phyloP scores from a whole-genome alignment of 768 basidiomycete species.

The Hydnum rufescens region DNA sequence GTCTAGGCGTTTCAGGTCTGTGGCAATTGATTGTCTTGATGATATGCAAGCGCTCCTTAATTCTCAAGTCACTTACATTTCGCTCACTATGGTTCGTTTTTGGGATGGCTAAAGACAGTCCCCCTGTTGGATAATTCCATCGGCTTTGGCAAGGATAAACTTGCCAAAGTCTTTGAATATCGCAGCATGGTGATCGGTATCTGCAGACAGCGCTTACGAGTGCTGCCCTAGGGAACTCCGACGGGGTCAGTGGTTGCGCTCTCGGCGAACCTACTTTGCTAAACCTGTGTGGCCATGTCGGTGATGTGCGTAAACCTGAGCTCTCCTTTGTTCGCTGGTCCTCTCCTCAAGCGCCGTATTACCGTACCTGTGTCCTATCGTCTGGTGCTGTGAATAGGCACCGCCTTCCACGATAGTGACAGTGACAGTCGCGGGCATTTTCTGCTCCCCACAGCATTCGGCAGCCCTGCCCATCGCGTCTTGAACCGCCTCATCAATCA shows the following conservation, averaged over 20 bases:
- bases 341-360: background rate
- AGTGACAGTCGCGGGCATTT: constrained; percentile 37
- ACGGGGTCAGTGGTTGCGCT: constrained; percentile 68
- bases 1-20: constrained; percentile 62
- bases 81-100: constrained; percentile 2
- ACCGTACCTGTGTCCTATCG: background rate
- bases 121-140: constrained; percentile 78
- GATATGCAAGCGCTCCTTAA: constrained; percentile 24
- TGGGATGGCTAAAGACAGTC: constrained; percentile 44
- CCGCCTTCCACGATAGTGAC: constrained; percentile 43
- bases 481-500: constrained; percentile 71
- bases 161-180: constrained; percentile 57
- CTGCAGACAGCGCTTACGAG: constrained; percentile 55
- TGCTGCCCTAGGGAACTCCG: constrained; percentile 60
- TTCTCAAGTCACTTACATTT: background rate
- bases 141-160: constrained; percentile 57
- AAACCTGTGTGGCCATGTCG: constrained; percentile 54
- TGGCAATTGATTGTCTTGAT: constrained; percentile 72
- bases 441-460: constrained; percentile 40
- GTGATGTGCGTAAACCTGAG: constrained; percentile 36
- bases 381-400: too few species aligned
- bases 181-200: constrained; percentile 65
- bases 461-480: constrained; percentile 46
- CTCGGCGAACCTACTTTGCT: constrained; percentile 66
- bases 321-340: background rate